Evolutionary conservation across 164 flowering plant genomes (phyloP).

Genomic region (Magnolia sinica): DNA sequence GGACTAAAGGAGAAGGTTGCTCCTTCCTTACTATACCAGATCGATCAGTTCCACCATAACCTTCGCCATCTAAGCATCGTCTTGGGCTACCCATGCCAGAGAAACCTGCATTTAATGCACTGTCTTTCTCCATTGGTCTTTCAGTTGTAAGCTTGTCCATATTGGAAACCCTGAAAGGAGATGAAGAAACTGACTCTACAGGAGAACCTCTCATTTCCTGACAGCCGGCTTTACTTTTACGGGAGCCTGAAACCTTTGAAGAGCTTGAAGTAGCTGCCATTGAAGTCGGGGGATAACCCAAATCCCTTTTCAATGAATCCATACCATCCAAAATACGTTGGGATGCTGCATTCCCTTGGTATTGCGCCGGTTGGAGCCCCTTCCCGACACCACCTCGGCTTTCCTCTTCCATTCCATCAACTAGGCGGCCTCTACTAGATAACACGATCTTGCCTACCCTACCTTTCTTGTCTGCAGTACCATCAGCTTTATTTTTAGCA

Average conservation of each 20-base stretch:
- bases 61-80: slow-evolving; percentile 51
- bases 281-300: slow-evolving; percentile 37
- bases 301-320: slow-evolving; percentile 50
- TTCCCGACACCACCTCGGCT: slow-evolving; percentile 17
- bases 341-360: slow-evolving; percentile 18
- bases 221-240: slow-evolving; percentile 44
- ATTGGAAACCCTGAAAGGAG: slow-evolving; percentile 63
- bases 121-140: slow-evolving; percentile 40
- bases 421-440: slow-evolving; percentile 19
- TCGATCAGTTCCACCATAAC: slow-evolving; percentile 38
- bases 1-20: slow-evolving; percentile 19
- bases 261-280: slow-evolving; percentile 87
- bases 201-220: slow-evolving; percentile 82
- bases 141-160: slow-evolving; percentile 41
- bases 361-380: slow-evolving; percentile 27
- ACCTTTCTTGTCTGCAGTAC: slow-evolving; percentile 26
- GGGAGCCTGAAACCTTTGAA: slow-evolving; percentile 82
- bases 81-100: slow-evolving; percentile 33
- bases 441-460: slow-evolving; percentile 13
- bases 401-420: slow-evolving; percentile 26
- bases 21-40: slow-evolving; percentile 38
- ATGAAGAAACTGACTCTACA: slow-evolving; percentile 93
- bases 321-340: slow-evolving; percentile 37
- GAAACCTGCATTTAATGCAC: slow-evolving; percentile 24
- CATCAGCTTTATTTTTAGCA: slow-evolving; percentile 22